Evolutionary conservation across 2,329 filamentous ascomycete genomes (phyloP), one percentile per base, ranked within the genome.

Genomic region (Harringtonia aguacate): DNA sequence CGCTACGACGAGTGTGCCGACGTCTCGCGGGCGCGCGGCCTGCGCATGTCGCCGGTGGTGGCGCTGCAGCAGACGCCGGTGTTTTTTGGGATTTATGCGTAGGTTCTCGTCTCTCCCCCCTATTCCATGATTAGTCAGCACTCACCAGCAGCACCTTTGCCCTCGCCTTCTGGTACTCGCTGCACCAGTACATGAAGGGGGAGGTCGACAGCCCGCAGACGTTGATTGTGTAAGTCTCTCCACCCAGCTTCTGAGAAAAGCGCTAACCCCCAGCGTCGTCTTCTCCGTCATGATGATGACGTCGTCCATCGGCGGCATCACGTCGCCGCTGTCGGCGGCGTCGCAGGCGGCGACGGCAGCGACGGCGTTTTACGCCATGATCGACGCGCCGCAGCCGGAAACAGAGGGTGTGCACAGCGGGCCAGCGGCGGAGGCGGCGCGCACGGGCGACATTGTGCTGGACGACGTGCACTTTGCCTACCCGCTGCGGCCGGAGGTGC

Each of bases 391-490:
- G 2, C 62, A 60, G 43, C 65, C 68, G 62, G 20, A 64, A 62
- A 5, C 55, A 75, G n/a, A n/a, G n/a, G n/a, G n/a, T n/a, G n/a
- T n/a, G n/a, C n/a, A n/a, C n/a, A n/a, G n/a, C n/a, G n/a, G n/a
- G n/a, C n/a, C n/a, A n/a, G n/a, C n/a, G n/a, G n/a, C n/a, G 6
- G 67, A 56, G 43, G 66, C 61, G 1, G 70, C 71, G 1, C 67
- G 73, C n/a, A 66, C 72, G 17, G 68, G 64, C n/a, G 72, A 81
- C 41, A 80, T 85, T 39, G 61, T 71, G 6, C 74, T 89, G 34
- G 62, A 75, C 13, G 67, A 77, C 35, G 73, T 89, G 12, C 73
- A 70, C n/a, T 88, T 89, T 54, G 75, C 81, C 2, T 89, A 89
- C 53, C 84, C 84, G 1, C 77, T 66, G 39, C 68, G 81, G 13